Evolutionary conservation across 305 asterid genomes (phyloP), one percentile per base, ranked within the genome.

Genomic region (Petunia hybrid): DNA sequence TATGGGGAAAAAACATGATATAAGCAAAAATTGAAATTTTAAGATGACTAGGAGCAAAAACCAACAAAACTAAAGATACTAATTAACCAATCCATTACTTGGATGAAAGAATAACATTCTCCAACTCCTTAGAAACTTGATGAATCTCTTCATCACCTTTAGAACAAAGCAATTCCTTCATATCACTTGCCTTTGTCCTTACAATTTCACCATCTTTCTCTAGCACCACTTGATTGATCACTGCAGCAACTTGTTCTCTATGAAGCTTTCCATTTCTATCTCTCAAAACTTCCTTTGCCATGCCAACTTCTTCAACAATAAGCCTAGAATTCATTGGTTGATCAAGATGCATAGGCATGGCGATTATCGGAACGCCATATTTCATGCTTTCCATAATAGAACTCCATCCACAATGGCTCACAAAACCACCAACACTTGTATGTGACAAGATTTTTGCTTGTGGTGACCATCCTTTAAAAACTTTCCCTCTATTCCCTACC

Each of bases 401-500:
- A 62, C 79, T 83, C 85, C 85, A 83, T 0, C 84, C 84, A 66
- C 84, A 81, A 78, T n/a, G n/a, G n/a, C n/a, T n/a, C n/a, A n/a
- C n/a, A n/a, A n/a, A n/a, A n/a, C n/a, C n/a, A n/a, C n/a, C 85
- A 0, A 82, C 42, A 35, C 78, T 77, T 0, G 43, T 14, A n/a
- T 82, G 85, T 45, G 31, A 31, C 73, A 77, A 36, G 46, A 82
- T 82, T 48, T 39, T 81, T 2, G 80, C 80, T 16, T 81, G 84
- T 48, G 80, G 80, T 2, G 83, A 82, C 85, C 85, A 83, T 5
- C 85, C 83, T 40, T 79, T 31, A 2, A 83, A 45, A 0, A 83
- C 76, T 42, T 59, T 31, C 2, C 85, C 85, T 4, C 76, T 78
- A 3, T 79, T 77, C 1, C 77, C 62, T 12, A 83, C 83, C 77